Evolutionary conservation across 768 basidiomycete genomes (phyloP), one percentile per base, ranked within the genome.

Genomic region (Pulveroboletus sp.): DNA sequence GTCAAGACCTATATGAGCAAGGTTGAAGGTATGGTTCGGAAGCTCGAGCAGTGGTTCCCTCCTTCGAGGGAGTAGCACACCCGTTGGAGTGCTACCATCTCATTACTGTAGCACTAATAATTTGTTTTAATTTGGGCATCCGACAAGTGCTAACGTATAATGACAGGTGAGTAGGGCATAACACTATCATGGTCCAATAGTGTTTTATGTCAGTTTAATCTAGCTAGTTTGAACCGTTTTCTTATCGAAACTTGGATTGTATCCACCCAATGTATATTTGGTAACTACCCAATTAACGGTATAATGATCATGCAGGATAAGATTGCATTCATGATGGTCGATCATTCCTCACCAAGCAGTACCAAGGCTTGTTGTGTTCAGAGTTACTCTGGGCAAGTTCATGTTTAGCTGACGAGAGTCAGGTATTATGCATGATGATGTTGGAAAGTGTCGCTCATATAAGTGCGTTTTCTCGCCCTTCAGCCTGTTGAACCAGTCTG

Each of bases 1-100:
- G 50, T 67, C 18, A 52, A 66, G 9, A 51, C 51, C 4, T 69
- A 69, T 39, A 26, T 68, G 44, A 49, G 46, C 4, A 59, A 48
- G 40, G 65, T 67, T 24, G 61, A 69, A 38, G 47, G 49, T 11
- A 67, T 69, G 42, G 40, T 63, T 28, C 40, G 17, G 17, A 63
- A 50, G 42, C 50, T 68, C 21, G 48, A 61, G 24, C 24, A 54
- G 11, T 69, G 61, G 60, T 68, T 68, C 27, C 47, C 62, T 42
- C 43, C 50, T 0, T 21, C 35, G 4, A 9, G 11, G 36, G 30
- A 7, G 21, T 49, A 18, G 24, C n/a, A 31, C 30, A 7, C 28
- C 9, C 9, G 11, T 14, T 3, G 17, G 31, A n/a, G 7, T 21
- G 8, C 8, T 17, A 3, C 38, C 31, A 13, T 38, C 7, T 42